phyloP scores from a whole-genome alignment of 2,329 filamentous ascomycete genomes.

The Penicillium concentricum region DNA sequence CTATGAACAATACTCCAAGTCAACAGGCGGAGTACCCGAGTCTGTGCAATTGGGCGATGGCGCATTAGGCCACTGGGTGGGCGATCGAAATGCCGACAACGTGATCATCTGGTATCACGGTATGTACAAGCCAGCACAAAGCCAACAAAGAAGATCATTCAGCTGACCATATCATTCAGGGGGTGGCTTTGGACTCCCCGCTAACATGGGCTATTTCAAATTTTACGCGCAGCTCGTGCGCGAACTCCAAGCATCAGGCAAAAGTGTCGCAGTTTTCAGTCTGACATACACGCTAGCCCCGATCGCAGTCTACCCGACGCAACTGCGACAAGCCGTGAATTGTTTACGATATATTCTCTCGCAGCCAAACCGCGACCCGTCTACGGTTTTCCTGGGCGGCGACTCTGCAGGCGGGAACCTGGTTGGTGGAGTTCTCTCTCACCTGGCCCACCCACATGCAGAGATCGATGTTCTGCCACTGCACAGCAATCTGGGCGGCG shows the following conservation, averaged over 20 bases:
- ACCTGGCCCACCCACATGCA: slow-evolving; percentile 55
- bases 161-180: slow-evolving; percentile 34
- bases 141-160: neutral
- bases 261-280: slow-evolving; percentile 51
- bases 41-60: slow-evolving; percentile 35
- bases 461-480: slow-evolving; percentile 47
- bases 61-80: slow-evolving; percentile 41
- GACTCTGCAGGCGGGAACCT: slow-evolving; percentile 48
- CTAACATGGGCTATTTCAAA: slow-evolving; percentile 47
- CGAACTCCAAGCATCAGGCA: slow-evolving; percentile 42
- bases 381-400: slow-evolving; percentile 42
- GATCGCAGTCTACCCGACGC: slow-evolving; percentile 44
- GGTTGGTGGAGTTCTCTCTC: slow-evolving; percentile 39
- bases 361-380: slow-evolving; percentile 34
- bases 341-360: slow-evolving; percentile 41
- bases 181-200: slow-evolving; percentile 57
- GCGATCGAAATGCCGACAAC: slow-evolving; percentile 35
- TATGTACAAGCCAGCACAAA: slow-evolving; percentile 15
- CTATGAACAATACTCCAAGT: slow-evolving; percentile 31
- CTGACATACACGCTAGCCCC: slow-evolving; percentile 61
- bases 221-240: slow-evolving; percentile 49
- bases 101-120: slow-evolving; percentile 44
- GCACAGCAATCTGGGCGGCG: slow-evolving; percentile 47
- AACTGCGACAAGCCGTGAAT: slow-evolving; percentile 43
- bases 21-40: slow-evolving; percentile 23